Conservation (phyloP, 805 yeast genomes). For the Suhomyces emberorum region DNA sequence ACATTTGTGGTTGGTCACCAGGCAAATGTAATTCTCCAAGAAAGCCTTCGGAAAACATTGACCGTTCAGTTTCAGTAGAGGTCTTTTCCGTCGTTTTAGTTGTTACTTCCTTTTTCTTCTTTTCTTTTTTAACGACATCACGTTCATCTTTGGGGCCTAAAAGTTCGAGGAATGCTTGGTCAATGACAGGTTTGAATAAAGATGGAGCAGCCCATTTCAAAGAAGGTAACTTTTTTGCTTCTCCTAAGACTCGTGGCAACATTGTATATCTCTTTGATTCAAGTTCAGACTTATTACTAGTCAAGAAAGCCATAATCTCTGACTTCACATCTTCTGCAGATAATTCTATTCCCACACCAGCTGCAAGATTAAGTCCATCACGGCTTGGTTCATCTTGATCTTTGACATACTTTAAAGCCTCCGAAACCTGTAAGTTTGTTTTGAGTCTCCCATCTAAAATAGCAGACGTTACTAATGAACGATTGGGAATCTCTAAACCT, state of each 20-base stretch:
- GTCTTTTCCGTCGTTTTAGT: constrained; percentile 15
- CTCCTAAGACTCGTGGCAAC: constrained; percentile 75
- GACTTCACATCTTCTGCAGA: constrained; percentile 61
- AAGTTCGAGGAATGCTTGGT: constrained; percentile 62
- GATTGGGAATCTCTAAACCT: constrained; percentile 48
- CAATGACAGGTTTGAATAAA: constrained; percentile 82
- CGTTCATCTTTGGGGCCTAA: constrained; percentile 97
- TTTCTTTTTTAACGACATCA: constrained; percentile 76
- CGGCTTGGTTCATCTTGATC: constrained; percentile 42
- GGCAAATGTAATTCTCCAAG: constrained; percentile 92
- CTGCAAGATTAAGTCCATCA: constrained; percentile 53
- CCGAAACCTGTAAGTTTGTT: constrained; percentile 71
- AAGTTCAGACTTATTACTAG: constrained; percentile 56
- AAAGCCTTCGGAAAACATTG: constrained; percentile 95
- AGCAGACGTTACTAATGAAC: constrained; percentile 54
- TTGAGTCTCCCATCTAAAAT: constrained; percentile 63
- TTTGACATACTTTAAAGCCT: constrained; percentile 74
- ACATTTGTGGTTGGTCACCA: constrained; percentile 90
- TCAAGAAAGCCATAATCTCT: constrained; percentile 59
- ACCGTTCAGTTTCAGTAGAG: constrained; percentile 36
- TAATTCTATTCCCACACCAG: constrained; percentile 79
- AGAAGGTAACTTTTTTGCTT: constrained; percentile 65
- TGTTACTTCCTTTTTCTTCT: constrained; percentile 45
- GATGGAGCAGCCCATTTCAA: constrained; percentile 93
- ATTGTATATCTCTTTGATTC: constrained; percentile 71